Base-by-base conservation (phyloP, 257 asterid genomes). In the Solanum chaucha region DNA sequence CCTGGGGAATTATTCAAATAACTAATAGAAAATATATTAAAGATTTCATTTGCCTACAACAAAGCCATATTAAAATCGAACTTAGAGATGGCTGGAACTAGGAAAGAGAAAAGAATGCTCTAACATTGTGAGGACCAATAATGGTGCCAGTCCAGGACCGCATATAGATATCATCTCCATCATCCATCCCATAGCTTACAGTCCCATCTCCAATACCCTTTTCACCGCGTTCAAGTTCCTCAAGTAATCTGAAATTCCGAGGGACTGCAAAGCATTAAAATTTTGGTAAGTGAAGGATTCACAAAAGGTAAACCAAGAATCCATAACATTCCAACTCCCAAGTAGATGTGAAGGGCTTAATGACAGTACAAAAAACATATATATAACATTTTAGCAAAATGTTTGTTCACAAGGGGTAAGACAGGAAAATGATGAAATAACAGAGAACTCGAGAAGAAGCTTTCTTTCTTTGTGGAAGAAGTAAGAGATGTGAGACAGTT, bases 161-260 rank as follows among this genome's bases (percentile, higher is more conserved):
- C 94, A 92, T 91, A 35, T 90, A 92, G 70, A 92, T 90, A 80
- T 92, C 94, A 68, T 92, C 94, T 59, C 93, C 93, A 65, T 92
- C 94, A 85, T 92, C 94, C 93, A 92, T 92, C 72, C 93, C 94
- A 87, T 93, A 93, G 81, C 95, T 93, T 26, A 93, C 95, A 17
- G 94, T 90, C 30, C 93, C 94, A 88, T 93, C 94, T 34, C 95
- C 94, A 36, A 92, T 92, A 67, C 95, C 94, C 89, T 92, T 92
- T 87, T 92, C 93, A 32, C 94, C 94, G 32, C 92, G 93, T 91
- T 92, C 94, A 74, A 92, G 93, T 77, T 92, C 93, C 92, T 91
- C 94, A 74, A 92, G 87, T 93, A 92, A 89, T 85, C 94, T 90
- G 85, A 92, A 92, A 88, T 92, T 92, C 58, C 94, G 87, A 92